These are phyloP conservation scores for Lactuca sativa DNA, from an alignment of 129 eudicot genomes.

Conservation along the genomic window DNA sequence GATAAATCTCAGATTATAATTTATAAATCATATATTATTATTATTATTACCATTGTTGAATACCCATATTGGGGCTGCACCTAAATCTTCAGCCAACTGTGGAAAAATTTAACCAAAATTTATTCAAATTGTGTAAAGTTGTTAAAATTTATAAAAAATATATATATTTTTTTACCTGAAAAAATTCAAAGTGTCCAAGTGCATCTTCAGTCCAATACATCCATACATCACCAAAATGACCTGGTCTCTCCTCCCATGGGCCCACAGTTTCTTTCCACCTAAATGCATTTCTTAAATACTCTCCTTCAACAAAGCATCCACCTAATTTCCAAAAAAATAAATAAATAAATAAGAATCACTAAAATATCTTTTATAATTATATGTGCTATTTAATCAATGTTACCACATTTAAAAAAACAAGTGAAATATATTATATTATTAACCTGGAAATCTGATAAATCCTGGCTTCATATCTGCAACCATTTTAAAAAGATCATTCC, in stretches of 20 bases:
- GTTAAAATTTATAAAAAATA: neutral
- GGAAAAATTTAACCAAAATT: constrained; percentile 2
- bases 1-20: neutral
- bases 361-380: neutral
- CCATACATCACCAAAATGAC: constrained; percentile 98
- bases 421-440: too few relatives aligned
- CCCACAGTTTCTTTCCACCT: constrained; percentile 99
- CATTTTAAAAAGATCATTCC: constrained; percentile 78
- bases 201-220: constrained; percentile 98
- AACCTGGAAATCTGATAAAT: constrained; percentile 96
- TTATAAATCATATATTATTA: neutral
- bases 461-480: constrained; percentile 75
- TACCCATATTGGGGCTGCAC: constrained; percentile 93
- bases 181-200: constrained; percentile 83
- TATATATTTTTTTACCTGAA: constrained; percentile 49
- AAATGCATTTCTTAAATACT: constrained; percentile 80
- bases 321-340: constrained; percentile 40
- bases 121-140: neutral
- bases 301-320: constrained; percentile 97
- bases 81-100: constrained; percentile 95
- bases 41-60: constrained; percentile 73
- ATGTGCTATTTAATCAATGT: too few relatives aligned
- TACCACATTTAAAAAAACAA: too few relatives aligned
- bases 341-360: neutral
- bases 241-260: constrained; percentile 96